These are phyloP conservation scores for Cordyceps cicadae DNA, from an alignment of 2,329 filamentous ascomycete genomes.

Conservation along the genomic window DNA sequence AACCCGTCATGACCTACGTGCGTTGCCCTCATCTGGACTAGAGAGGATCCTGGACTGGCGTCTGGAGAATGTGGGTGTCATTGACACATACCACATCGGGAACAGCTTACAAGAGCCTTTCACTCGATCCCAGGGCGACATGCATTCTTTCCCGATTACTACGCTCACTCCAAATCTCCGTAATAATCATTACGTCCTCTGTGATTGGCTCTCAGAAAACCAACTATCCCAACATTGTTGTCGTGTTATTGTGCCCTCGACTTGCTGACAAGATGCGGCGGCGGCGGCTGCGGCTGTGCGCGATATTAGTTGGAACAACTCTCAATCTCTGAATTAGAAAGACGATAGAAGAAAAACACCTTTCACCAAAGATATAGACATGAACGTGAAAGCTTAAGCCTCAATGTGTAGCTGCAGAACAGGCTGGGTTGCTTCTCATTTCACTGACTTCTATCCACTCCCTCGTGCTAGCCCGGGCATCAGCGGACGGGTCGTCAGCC, in stretches of 20 bases:
- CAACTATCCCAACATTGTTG: not conserved
- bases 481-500: conserved; percentile 5
- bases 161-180: not conserved
- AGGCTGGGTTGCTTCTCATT: not conserved
- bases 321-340: not conserved
- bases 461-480: not conserved
- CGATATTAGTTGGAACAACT: not conserved
- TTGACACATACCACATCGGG: not conserved
- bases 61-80: not conserved
- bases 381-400: not conserved
- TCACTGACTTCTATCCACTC: not conserved
- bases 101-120: not conserved
- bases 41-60: too few relatives aligned
- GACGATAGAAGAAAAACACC: not conserved
- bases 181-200: not conserved
- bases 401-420: not conserved
- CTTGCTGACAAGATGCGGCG: not conserved
- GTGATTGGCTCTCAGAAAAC: not conserved
- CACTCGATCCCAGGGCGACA: not conserved
- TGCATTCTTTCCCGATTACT: not conserved
- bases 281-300: too few relatives aligned
- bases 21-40: too few relatives aligned
- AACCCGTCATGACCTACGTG: conserved; percentile 6
- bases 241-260: not conserved
- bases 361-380: not conserved